Conservation (phyloP, 768 basidiomycete genomes). For the Naganishia vaughanmartiniae region DNA sequence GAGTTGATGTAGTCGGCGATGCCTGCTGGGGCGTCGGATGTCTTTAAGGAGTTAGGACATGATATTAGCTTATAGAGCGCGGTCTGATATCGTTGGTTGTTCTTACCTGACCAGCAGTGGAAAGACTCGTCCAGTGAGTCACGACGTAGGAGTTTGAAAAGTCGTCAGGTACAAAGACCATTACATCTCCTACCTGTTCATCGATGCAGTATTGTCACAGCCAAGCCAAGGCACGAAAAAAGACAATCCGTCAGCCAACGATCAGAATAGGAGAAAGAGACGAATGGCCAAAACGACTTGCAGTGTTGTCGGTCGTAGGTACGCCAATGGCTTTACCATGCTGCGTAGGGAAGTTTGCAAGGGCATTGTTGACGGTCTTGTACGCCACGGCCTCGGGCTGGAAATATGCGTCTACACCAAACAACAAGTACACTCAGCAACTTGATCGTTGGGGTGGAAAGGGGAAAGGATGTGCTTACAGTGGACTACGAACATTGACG, state of each 20-base stretch:
- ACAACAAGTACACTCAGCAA: not conserved
- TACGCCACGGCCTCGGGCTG: constrained; percentile 69
- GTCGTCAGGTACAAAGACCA: constrained; percentile 75
- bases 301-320: constrained; percentile 60
- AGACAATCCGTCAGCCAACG: too few species aligned
- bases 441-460: not conserved
- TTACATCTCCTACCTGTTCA: constrained; percentile 65
- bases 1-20: constrained; percentile 48
- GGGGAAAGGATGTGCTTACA: constrained; percentile 57
- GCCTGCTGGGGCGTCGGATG: constrained; percentile 42
- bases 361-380: constrained; percentile 55
- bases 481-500: constrained; percentile 81
- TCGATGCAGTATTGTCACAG: constrained; percentile 3
- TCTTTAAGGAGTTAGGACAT: constrained; percentile 5
- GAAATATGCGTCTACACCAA: constrained; percentile 66
- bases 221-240: not conserved
- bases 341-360: constrained; percentile 62
- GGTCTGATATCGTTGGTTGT: not conserved
- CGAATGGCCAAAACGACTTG: constrained; percentile 44
- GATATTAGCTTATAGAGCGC: not conserved
- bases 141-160: constrained; percentile 69
- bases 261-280: too few species aligned
- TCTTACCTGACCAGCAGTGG: constrained; percentile 22
- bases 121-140: constrained; percentile 53
- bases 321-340: constrained; percentile 70